Conservation (phyloP, 163 green algal species). For the Chlorella variabilis region DNA sequence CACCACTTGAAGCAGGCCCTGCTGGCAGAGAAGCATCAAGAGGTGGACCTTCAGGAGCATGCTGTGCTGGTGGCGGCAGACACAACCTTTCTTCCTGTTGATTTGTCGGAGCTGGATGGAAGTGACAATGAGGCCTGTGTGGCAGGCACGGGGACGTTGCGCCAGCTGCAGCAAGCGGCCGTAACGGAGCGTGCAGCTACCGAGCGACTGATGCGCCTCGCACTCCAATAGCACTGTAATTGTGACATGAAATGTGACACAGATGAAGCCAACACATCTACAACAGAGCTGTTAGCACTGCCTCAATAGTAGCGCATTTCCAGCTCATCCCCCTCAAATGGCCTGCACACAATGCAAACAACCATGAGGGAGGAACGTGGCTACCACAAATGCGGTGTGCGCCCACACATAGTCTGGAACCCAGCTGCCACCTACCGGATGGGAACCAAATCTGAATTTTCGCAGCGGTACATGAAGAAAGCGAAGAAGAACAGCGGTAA, state of each 20-base stretch:
- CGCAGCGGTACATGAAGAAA: constrained; percentile 58
- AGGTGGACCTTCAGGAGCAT: not conserved
- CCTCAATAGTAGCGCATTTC: not conserved
- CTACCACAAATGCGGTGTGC: too few relatives aligned
- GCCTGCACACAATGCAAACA: not conserved
- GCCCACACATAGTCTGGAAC: too few relatives aligned
- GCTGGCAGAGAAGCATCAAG: not conserved
- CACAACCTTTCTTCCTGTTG: not conserved
- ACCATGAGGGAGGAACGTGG: too few relatives aligned
- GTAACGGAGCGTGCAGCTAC: not conserved
- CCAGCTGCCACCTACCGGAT: constrained; percentile 3
- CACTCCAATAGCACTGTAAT: not conserved
- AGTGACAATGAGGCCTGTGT: too few relatives aligned
- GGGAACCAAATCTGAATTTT: constrained; percentile 25
- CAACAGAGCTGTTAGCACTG: too few relatives aligned
- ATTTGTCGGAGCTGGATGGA: too few relatives aligned
- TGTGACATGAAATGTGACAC: too few relatives aligned
- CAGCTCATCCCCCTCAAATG: constrained; percentile 27
- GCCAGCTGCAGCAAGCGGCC: not conserved
- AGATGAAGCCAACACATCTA: too few relatives aligned
- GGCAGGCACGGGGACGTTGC: not conserved
- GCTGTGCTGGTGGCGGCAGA: not conserved
- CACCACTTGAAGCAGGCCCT: not conserved
- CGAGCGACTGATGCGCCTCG: not conserved
- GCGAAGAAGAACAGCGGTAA: constrained; percentile 70